Base-by-base conservation (phyloP, 169 alveolate genomes). In the Miamiensis avidus region DNA sequence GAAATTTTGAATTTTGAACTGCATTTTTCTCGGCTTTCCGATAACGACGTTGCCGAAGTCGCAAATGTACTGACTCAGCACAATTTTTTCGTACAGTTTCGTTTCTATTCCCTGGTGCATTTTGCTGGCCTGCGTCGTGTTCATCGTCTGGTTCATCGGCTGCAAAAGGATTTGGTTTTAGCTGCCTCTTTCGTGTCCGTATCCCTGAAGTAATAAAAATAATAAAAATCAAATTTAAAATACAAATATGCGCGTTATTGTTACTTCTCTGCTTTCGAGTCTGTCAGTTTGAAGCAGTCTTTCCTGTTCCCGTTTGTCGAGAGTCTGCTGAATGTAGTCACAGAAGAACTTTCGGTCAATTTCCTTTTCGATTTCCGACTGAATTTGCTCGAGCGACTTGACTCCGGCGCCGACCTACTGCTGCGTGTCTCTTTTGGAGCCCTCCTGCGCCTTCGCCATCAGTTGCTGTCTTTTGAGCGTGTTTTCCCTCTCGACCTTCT, bases 41-140 rank as follows among this genome's bases (percentile, higher is more conserved):
- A 95, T 93, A 0, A 96, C 97, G 27, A 96, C 96, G 86, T 95
- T 93, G 0, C 99, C 99, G 81, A 96, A 98, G 88, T 95, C 97
- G 86, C 97, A 96, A 31, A 94, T 93, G 85, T 96, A 96, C n/a
- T 85, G 88, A 73, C 96, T 98, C 25, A 93, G 94, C 0, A 84
- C 83, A 49, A 87, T 84, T 82, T 78, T 89, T 65, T 82, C 88
- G 31, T 79, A 84, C n/a, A 81, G 87, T 65, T 69, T 90, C 74
- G 65, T 83, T 74, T 87, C 91, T 75, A 76, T 74, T 26, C 84
- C 88, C 83, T 27, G 82, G 84, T 82, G 90, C 83, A 82, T 72
- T 82, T 75, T 82, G 34, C 87, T 78, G 73, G 82, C 69, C 85
- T 49, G 75, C 49, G 88, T 79, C 29, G 34, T 34, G 64, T 64